phyloP scores from a whole-genome alignment of 2,329 filamentous ascomycete genomes.

The Zasmidium citrigriseum region DNA sequence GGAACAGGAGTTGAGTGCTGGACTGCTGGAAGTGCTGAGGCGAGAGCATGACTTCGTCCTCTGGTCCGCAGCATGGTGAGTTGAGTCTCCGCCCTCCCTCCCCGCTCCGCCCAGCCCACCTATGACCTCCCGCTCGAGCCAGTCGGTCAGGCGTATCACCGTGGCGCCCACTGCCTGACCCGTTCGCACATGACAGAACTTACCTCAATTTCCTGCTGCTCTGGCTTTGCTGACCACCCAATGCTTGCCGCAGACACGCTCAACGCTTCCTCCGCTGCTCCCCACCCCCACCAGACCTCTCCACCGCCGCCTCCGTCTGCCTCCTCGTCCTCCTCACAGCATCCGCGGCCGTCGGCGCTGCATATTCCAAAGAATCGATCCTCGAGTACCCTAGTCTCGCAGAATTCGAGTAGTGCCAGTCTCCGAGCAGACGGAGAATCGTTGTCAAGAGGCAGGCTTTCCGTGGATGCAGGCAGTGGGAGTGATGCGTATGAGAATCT shows the following conservation, averaged over 20 bases:
- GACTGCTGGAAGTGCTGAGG: not conserved
- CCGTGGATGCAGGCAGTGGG: slow-evolving; percentile 70
- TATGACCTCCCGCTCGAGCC: slow-evolving; percentile 78
- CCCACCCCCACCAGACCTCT: not conserved
- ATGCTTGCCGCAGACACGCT: slow-evolving; percentile 12
- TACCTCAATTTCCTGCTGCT: not conserved
- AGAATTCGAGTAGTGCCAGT: slow-evolving; percentile 34
- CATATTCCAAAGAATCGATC: slow-evolving; percentile 52
- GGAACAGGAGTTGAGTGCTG: no score
- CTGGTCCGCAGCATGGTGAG: slow-evolving; percentile 15
- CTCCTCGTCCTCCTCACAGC: slow-evolving; percentile 1
- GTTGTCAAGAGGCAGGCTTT: slow-evolving; percentile 62
- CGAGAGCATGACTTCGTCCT: slow-evolving; percentile 16
- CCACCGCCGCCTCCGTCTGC: not conserved
- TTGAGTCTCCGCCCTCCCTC: slow-evolving; percentile 1
- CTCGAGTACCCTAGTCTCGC: slow-evolving; percentile 49
- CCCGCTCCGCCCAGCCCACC: slow-evolving; percentile 65
- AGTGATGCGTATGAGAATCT: slow-evolving; percentile 66
- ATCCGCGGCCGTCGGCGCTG: slow-evolving; percentile 20
- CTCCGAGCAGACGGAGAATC: slow-evolving; percentile 50
- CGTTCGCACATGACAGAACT: not conserved
- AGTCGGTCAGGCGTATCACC: slow-evolving; percentile 54
- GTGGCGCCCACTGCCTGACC: no score
- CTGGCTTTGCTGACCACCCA: slow-evolving; percentile 9
- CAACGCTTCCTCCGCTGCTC: slow-evolving; percentile 1